Conservation (phyloP, 2,329 filamentous ascomycete species). For the Apiospora aurea region DNA sequence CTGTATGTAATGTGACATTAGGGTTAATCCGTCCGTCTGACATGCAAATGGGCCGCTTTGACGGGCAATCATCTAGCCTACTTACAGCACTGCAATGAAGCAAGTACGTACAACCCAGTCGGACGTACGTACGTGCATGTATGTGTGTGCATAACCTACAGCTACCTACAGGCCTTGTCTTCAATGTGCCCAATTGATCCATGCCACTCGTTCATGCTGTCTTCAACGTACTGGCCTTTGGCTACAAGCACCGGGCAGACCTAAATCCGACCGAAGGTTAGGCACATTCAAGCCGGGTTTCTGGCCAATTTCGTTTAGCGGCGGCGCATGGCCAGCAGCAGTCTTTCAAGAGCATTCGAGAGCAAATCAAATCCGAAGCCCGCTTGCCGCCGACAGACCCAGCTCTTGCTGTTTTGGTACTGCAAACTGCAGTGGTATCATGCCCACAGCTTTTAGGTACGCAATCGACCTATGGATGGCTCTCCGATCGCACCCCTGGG, state of each 20-base stretch:
- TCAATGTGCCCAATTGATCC: not conserved
- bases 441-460: not conserved
- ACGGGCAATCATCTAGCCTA: not conserved
- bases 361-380: not conserved
- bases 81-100: not conserved
- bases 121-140: not conserved
- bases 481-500: conserved; percentile 1
- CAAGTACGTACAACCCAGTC: not conserved
- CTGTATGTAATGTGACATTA: not conserved
- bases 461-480: not conserved
- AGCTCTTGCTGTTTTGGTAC: not conserved
- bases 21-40: conserved; percentile 16
- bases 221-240: not conserved
- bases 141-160: too few species aligned
- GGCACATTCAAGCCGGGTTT: not conserved
- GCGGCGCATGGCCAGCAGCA: not conserved
- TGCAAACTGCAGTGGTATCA: not conserved
- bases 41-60: conserved; percentile 4
- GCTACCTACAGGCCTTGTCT: not conserved
- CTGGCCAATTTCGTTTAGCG: conserved; percentile 7
- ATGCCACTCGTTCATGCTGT: not conserved
- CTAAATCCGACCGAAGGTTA: not conserved
- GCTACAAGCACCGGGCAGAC: not conserved
- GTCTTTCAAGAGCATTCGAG: not conserved
- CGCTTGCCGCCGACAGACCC: not conserved